Conservation (phyloP, 2,329 filamentous ascomycete species). For the Beauveria pseudobassiana region DNA sequence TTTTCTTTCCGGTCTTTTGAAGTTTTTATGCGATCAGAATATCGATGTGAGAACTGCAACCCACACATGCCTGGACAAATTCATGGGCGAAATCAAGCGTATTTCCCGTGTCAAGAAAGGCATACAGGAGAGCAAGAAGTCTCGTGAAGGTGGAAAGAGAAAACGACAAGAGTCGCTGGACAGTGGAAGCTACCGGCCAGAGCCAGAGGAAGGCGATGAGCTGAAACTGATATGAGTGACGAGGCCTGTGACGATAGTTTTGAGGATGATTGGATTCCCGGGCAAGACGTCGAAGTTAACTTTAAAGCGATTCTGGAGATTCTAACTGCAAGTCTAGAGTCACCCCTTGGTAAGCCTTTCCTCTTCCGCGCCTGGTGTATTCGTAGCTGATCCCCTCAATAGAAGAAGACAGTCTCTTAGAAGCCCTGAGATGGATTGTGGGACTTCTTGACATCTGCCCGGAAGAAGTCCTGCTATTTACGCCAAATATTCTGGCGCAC, state of each 20-base stretch:
- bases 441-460: conserved; percentile 96
- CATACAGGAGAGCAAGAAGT: conserved; percentile 76
- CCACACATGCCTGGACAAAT: conserved; percentile 80
- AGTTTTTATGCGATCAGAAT: conserved; percentile 87
- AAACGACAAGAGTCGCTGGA: conserved; percentile 66
- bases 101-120: conserved; percentile 90
- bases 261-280: conserved; percentile 94
- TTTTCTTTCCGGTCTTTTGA: conserved; percentile 82
- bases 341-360: conserved; percentile 56
- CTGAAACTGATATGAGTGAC: conserved; percentile 48
- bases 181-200: conserved; percentile 51
- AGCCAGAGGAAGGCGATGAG: conserved; percentile 53
- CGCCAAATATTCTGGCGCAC: conserved; percentile 83
- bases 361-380: background rate
- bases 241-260: conserved; percentile 54
- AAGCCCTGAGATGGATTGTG: conserved; percentile 90
- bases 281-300: conserved; percentile 93
- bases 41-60: conserved; percentile 92
- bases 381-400: conserved; percentile 8
- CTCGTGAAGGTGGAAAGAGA: conserved; percentile 56
- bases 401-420: conserved; percentile 89
- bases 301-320: conserved; percentile 89
- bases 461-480: conserved; percentile 91
- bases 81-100: conserved; percentile 87
- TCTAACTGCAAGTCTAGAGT: conserved; percentile 79